Percentiles rank a stretch among this genome's conserved stretches.
phyloP scores from a whole-genome alignment of 371 early-diverging fungal species.

The Dichotomocladium elegans region DNA sequence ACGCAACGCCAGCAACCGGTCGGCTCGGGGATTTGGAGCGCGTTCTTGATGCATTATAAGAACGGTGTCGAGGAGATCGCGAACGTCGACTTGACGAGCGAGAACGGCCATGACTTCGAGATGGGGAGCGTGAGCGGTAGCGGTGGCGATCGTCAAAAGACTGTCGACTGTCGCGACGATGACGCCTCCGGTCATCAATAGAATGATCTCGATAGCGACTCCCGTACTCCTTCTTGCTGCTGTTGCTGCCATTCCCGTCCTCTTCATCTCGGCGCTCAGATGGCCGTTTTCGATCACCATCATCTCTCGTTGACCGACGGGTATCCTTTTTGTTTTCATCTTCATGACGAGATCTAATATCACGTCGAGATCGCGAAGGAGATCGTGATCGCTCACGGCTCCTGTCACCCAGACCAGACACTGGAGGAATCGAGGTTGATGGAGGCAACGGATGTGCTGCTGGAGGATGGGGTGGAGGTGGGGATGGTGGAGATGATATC shows the following conservation, averaged over 20 bases:
- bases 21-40: background rate
- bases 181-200: slow-evolving; percentile 3
- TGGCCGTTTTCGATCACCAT: background rate
- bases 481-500: background rate
- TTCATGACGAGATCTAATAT: background rate
- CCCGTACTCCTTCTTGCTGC: background rate
- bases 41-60: background rate
- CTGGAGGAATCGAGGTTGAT: background rate
- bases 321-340: background rate
- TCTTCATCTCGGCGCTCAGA: slow-evolving; percentile 2
- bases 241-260: background rate
- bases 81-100: slow-evolving; percentile 2
- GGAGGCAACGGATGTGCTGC: background rate
- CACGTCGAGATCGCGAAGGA: background rate
- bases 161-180: slow-evolving; percentile 8
- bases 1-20: too few relatives aligned
- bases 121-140: slow-evolving; percentile 1
- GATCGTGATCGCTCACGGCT: slow-evolving; percentile 1
- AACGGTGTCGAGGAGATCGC: background rate
- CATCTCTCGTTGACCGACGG: slow-evolving; percentile 3
- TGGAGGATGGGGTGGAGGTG: background rate
- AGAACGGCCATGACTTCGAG: background rate
- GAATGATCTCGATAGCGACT: background rate
- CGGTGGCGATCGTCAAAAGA: slow-evolving; percentile 1
- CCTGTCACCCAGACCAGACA: background rate